Evolutionary conservation across 2,329 filamentous ascomycete species (phyloP).

Genomic region (Pyrenochaeta sp.): DNA sequence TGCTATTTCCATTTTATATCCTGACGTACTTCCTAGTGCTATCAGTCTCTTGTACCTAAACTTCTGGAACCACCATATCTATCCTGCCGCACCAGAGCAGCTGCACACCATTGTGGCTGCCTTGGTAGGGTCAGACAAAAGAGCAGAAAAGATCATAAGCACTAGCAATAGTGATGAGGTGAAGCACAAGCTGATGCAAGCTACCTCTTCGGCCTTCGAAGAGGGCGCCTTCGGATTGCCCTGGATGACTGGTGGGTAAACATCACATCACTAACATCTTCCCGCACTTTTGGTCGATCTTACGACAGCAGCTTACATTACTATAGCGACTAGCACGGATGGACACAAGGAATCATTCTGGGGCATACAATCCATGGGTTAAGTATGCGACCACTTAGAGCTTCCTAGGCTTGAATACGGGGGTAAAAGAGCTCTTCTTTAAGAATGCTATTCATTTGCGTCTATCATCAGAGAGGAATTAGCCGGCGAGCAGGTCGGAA

Average conservation of each 20-base stretch:
- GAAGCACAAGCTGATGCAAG: slow-evolving; percentile 57
- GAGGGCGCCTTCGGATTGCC: slow-evolving; percentile 67
- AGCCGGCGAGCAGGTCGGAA: too few species aligned
- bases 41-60: slow-evolving; percentile 58
- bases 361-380: slow-evolving; percentile 66
- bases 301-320: background rate
- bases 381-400: slow-evolving; percentile 60
- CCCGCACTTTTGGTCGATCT: background rate
- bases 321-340: slow-evolving; percentile 24
- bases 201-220: slow-evolving; percentile 59
- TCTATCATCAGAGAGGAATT: too few species aligned
- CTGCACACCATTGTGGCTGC: slow-evolving; percentile 53
- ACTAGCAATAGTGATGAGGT: slow-evolving; percentile 47
- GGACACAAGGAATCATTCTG: slow-evolving; percentile 64
- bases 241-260: slow-evolving; percentile 56
- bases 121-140: slow-evolving; percentile 55
- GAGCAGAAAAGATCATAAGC: slow-evolving; percentile 50
- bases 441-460: too few species aligned
- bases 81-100: slow-evolving; percentile 54
- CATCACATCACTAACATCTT: background rate
- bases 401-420: slow-evolving; percentile 38
- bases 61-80: slow-evolving; percentile 59
- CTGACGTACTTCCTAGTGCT: slow-evolving; percentile 48
- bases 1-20: slow-evolving; percentile 51
- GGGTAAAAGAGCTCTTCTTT: too few species aligned